Evolutionary conservation across 2,329 filamentous ascomycete genomes (phyloP).

Genomic region (Tolypocladium nubicola): DNA sequence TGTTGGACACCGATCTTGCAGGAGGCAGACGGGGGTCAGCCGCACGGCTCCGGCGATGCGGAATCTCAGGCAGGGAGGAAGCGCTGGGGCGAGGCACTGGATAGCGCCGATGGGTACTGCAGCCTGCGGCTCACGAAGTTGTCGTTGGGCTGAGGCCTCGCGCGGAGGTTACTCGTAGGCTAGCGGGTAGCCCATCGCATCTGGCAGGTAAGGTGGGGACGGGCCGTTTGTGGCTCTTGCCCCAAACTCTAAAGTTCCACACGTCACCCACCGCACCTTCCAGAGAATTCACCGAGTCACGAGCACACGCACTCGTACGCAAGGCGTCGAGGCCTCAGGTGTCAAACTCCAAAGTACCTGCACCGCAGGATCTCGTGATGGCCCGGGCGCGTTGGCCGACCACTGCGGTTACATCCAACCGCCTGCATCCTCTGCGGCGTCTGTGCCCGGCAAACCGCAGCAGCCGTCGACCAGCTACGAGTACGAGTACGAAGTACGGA

Average conservation of each 20-base stretch:
- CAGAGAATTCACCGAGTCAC: neutral
- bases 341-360: neutral
- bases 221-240: neutral
- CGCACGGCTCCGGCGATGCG: neutral
- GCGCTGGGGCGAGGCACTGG: neutral
- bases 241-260: neutral
- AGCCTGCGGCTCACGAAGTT: neutral
- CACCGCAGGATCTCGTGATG: neutral
- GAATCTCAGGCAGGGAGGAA: neutral
- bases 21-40: neutral
- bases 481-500: no score
- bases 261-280: neutral
- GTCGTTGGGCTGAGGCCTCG: neutral
- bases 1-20: neutral
- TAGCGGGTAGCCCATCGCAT: neutral
- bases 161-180: neutral
- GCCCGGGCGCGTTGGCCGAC: neutral
- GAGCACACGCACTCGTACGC: neutral
- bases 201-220: constrained; percentile 1
- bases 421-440: neutral
- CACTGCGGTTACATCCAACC: neutral
- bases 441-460: neutral
- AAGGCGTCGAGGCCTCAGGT: neutral
- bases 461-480: neutral
- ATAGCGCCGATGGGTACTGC: neutral